Evolutionary conservation across 345 rosid species (phyloP).

Genomic region (Excoecaria agallocha): DNA sequence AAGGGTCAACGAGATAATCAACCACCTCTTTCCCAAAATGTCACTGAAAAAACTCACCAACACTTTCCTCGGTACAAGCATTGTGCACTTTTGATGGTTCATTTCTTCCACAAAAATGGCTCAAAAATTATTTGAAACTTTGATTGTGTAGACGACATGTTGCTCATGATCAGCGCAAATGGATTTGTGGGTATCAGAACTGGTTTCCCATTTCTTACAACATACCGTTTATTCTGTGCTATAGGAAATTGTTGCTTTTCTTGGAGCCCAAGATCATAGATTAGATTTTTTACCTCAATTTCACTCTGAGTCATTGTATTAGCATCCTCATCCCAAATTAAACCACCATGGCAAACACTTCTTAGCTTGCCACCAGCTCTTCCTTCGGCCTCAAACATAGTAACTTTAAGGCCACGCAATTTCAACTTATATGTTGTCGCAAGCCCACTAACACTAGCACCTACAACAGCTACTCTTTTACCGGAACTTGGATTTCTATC

Average conservation of each 20-base stretch:
- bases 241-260: conserved; percentile 82
- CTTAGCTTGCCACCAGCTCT: conserved; percentile 84
- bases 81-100: conserved; percentile 39
- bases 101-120: conserved; percentile 84
- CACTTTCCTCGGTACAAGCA: conserved; percentile 50
- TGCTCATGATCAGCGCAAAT: too few species aligned
- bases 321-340: conserved; percentile 94
- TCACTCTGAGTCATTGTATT: conserved; percentile 94
- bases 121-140: too few species aligned
- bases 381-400: conserved; percentile 83
- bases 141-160: too few species aligned
- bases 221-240: conserved; percentile 71
- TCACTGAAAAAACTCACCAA: conserved; percentile 65
- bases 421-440: too few species aligned
- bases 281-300: conserved; percentile 61
- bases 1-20: conserved; percentile 90
- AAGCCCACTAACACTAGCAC: too few species aligned
- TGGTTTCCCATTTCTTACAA: too few species aligned
- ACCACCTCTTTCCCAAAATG: conserved; percentile 96
- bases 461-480: conserved; percentile 69
- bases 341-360: conserved; percentile 55
- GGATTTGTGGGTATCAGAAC: too few species aligned
- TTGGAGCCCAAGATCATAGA: conserved; percentile 76
- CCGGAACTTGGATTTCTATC: conserved; percentile 22
- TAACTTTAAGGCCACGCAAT: too few species aligned